Percentiles rank a stretch among this genome's conserved stretches.
Evolutionary conservation across 495 filamentous ascomycete species (phyloP).

Genomic region (Elasticomyces elasticus): DNA sequence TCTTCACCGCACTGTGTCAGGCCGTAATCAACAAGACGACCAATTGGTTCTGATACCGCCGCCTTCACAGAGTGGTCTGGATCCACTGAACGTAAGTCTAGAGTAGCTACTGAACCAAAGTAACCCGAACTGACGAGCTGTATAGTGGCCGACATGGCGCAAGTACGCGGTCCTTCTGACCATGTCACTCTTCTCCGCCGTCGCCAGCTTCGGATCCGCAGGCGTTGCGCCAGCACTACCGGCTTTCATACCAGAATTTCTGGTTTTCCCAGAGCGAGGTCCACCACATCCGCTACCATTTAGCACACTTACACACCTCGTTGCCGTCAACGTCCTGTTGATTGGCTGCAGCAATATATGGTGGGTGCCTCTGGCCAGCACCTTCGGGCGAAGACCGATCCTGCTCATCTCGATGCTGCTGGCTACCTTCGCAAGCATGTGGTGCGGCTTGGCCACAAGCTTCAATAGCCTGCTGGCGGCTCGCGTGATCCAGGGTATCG

Average conservation of each 20-base stretch:
- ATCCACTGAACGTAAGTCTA: conserved; percentile 21
- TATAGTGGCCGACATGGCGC: conserved; percentile 22
- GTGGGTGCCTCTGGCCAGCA: conserved; percentile 28
- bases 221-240: conserved; percentile 18
- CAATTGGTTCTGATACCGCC: conserved; percentile 14
- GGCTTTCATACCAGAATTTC: conserved; percentile 4
- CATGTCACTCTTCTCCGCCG: conserved; percentile 14
- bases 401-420: conserved; percentile 20
- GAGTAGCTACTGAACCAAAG: too few relatives aligned
- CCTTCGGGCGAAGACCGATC: conserved; percentile 24
- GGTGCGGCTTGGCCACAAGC: conserved; percentile 23
- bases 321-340: conserved; percentile 25
- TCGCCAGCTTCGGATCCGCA: conserved; percentile 19
- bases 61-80: conserved; percentile 19
- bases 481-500: conserved; percentile 23
- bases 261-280: background rate
- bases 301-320: conserved; percentile 13
- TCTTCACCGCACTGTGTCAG: conserved; percentile 13
- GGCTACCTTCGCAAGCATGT: conserved; percentile 20
- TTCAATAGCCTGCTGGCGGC: conserved; percentile 25
- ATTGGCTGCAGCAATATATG: conserved; percentile 24
- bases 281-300: conserved; percentile 6
- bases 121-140: background rate
- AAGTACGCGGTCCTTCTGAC: conserved; percentile 19
- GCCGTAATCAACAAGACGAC: conserved; percentile 9